Percentiles rank a stretch among this genome's conserved stretches.
phyloP scores from a whole-genome alignment of 768 basidiomycete genomes.

The Suillus placidus region DNA sequence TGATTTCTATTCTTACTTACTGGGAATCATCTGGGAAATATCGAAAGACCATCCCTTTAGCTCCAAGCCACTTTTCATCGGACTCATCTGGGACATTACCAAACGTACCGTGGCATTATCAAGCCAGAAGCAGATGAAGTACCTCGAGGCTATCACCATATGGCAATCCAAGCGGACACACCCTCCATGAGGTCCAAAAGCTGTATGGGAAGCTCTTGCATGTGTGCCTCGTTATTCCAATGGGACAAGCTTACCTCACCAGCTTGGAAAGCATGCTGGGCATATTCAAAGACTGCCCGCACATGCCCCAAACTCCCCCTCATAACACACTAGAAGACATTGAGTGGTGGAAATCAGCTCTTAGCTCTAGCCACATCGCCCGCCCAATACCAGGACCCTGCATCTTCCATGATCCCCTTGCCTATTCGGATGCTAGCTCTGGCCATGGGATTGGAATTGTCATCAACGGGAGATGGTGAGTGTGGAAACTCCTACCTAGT shows the following conservation, averaged over 20 bases:
- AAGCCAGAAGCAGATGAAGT: conserved; percentile 29
- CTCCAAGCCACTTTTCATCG: conserved; percentile 25
- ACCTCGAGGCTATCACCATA: conserved; percentile 28
- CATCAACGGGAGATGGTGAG: conserved; percentile 23
- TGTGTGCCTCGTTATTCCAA: conserved; percentile 32
- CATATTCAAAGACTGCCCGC: conserved; percentile 32
- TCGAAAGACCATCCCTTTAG: conserved; percentile 33
- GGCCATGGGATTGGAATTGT: conserved; percentile 36
- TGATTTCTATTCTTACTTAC: conserved; percentile 35
- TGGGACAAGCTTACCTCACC: conserved; percentile 44
- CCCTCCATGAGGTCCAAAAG: conserved; percentile 36
- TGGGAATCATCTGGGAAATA: conserved; percentile 36
- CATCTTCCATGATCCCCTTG: conserved; percentile 29
- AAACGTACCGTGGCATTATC: conserved; percentile 26
- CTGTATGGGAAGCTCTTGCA: conserved; percentile 47
- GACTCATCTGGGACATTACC: conserved; percentile 36
- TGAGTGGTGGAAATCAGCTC: conserved; percentile 39
- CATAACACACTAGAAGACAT: conserved; percentile 27
- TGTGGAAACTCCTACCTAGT: conserved; percentile 33
- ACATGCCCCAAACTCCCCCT: conserved; percentile 28
- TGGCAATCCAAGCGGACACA: conserved; percentile 31
- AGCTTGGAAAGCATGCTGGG: conserved; percentile 40
- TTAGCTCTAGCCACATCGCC: conserved; percentile 12
- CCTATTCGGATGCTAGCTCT: conserved; percentile 48
- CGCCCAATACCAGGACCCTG: conserved; percentile 31